Conservation (phyloP, 176 grass and related monocot species). For the Cenchrus americanus region DNA sequence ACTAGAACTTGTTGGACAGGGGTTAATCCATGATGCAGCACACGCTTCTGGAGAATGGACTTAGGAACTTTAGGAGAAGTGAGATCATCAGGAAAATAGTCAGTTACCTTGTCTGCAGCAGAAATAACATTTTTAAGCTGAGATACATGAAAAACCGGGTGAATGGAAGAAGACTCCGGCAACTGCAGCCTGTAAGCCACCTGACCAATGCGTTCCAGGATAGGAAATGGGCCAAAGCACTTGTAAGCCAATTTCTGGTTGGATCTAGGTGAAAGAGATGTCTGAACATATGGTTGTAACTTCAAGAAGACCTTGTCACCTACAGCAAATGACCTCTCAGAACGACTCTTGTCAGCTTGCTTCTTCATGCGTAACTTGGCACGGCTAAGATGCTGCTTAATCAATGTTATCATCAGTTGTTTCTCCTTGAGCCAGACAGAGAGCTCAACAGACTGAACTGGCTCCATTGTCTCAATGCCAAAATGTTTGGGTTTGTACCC, state of each 20-base stretch:
- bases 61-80: too few relatives aligned
- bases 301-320: not conserved
- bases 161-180: too few relatives aligned
- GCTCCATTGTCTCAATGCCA: too few relatives aligned
- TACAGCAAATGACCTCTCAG: not conserved
- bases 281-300: not conserved
- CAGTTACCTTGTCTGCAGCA: too few relatives aligned
- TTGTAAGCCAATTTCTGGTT: not conserved
- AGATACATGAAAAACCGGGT: too few relatives aligned
- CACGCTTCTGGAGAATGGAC: too few relatives aligned
- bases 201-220: accelerated
- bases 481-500: too few relatives aligned
- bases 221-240: not conserved
- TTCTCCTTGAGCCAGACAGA: not conserved
- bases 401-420: not conserved
- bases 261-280: not conserved
- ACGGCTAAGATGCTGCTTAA: not conserved
- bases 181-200: not conserved
- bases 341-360: not conserved
- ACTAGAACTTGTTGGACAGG: too few relatives aligned
- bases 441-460: too few relatives aligned
- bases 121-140: too few relatives aligned
- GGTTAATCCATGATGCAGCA: too few relatives aligned
- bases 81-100: too few relatives aligned
- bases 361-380: not conserved